A percentile compares a stretch with the other conserved stretches of the same genome.
Evolutionary conservation across 2,329 filamentous ascomycete genomes (phyloP).

Genomic region (Apiospora koreana): DNA sequence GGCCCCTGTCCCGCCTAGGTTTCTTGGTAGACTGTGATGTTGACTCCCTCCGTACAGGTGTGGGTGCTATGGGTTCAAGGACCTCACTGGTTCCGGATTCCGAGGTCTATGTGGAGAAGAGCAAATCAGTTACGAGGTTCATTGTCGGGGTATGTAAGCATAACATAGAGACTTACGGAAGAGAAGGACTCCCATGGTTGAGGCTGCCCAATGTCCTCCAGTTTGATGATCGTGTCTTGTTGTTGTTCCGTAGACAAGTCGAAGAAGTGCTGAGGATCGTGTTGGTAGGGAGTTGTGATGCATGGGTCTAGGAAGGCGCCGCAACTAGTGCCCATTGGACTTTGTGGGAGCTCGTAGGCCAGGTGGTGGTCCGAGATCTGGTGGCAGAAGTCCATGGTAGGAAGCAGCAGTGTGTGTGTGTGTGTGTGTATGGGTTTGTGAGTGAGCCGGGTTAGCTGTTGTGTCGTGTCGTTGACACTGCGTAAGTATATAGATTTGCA

Average conservation of each 20-base stretch:
- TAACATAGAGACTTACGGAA: not conserved
- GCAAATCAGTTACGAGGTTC: not conserved
- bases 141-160: not conserved
- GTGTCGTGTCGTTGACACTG: not conserved
- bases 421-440: not conserved
- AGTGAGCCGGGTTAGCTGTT: not conserved
- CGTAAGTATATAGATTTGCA: not conserved
- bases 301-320: not conserved
- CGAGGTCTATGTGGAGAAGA: not conserved
- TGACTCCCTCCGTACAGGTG: not conserved
- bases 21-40: not conserved
- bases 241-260: not conserved
- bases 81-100: not conserved
- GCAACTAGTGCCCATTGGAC: not conserved
- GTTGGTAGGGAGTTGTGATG: not conserved
- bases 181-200: constrained; percentile 2
- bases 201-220: not conserved
- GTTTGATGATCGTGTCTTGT: not conserved
- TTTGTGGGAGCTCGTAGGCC: not conserved
- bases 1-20: not conserved
- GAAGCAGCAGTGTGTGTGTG: not conserved
- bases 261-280: not conserved
- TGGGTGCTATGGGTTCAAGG: not conserved
- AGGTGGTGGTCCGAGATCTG: not conserved
- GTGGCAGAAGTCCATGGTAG: not conserved